These are phyloP conservation scores for Hymenoscyphus infarciens DNA, from an alignment of 2,329 filamentous ascomycete genomes.

Conservation along the genomic window DNA sequence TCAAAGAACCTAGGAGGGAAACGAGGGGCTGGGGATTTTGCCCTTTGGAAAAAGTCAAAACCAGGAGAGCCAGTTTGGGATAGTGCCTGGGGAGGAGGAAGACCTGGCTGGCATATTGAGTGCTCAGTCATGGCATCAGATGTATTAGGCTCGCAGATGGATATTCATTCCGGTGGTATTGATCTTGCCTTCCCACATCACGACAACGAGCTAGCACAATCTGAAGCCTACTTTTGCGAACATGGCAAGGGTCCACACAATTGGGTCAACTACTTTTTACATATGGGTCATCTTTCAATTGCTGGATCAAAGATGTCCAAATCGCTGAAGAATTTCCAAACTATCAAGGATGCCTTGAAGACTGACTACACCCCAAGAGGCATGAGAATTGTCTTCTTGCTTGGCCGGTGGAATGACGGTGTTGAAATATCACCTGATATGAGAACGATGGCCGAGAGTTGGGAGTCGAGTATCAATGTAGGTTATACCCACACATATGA, in stretches of 20 bases:
- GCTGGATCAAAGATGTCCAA: constrained; percentile 95
- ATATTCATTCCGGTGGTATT: constrained; percentile 90
- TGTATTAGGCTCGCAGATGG: constrained; percentile 78
- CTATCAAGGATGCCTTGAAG: constrained; percentile 76
- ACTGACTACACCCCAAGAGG: constrained; percentile 71
- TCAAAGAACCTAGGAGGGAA: constrained; percentile 62
- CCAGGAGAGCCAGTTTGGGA: constrained; percentile 88
- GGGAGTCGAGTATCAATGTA: constrained; percentile 74
- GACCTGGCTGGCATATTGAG: constrained; percentile 96
- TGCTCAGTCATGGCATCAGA: constrained; percentile 95
- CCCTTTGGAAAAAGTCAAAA: constrained; percentile 90
- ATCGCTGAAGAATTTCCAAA: constrained; percentile 92
- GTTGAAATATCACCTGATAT: constrained; percentile 88
- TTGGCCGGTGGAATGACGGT: constrained; percentile 86
- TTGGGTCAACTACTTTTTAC: constrained; percentile 95
- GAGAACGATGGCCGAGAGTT: constrained; percentile 67
- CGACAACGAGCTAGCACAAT: constrained; percentile 89
- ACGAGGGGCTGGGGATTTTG: constrained; percentile 78
- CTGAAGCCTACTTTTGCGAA: constrained; percentile 68
- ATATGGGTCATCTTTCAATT: constrained; percentile 91
- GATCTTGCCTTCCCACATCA: constrained; percentile 90
- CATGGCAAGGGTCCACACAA: constrained; percentile 52
- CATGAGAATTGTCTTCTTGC: constrained; percentile 80
- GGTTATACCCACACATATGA: constrained; percentile 26
- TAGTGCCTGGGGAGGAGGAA: constrained; percentile 80